Evolutionary conservation across 345 rosid genomes (phyloP).

Genomic region (Rhizophora mangle): DNA sequence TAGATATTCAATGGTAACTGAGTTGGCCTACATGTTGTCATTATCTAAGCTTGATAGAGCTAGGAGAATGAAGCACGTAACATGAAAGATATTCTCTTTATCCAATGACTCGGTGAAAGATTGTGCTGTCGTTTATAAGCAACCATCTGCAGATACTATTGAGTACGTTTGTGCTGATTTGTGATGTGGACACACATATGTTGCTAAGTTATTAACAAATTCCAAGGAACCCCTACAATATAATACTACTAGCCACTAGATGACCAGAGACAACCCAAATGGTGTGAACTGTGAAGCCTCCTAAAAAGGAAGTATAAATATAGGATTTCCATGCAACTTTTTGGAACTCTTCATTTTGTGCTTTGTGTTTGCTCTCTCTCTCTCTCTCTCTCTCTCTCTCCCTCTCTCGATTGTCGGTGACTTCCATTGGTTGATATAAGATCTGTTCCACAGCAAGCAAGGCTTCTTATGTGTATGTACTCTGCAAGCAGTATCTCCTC

Average conservation of each 20-base stretch:
- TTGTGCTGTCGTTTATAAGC: slow-evolving; percentile 10
- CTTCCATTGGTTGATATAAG: slow-evolving; percentile 4
- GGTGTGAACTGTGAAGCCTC: slow-evolving; percentile 33
- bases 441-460: not conserved
- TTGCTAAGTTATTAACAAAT: not conserved
- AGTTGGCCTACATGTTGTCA: not conserved
- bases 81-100: not conserved
- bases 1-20: not conserved
- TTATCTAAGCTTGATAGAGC: not conserved
- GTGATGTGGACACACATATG: not conserved
- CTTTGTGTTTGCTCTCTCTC: slow-evolving; percentile 35
- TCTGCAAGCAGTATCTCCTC: not conserved
- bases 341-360: slow-evolving; percentile 62
- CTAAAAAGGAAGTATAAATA: slow-evolving; percentile 21
- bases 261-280: slow-evolving; percentile 28
- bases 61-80: not conserved
- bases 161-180: not conserved
- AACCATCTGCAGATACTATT: not conserved
- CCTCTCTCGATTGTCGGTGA: not conserved
- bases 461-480: not conserved
- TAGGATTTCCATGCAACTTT: slow-evolving; percentile 27
- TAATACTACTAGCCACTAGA: not conserved
- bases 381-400: slow-evolving; percentile 7
- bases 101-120: slow-evolving; percentile 7
- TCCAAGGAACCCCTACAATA: slow-evolving; percentile 11